Base-by-base conservation (phyloP, 2,329 filamentous ascomycete genomes). In the Fusarium coicis region DNA sequence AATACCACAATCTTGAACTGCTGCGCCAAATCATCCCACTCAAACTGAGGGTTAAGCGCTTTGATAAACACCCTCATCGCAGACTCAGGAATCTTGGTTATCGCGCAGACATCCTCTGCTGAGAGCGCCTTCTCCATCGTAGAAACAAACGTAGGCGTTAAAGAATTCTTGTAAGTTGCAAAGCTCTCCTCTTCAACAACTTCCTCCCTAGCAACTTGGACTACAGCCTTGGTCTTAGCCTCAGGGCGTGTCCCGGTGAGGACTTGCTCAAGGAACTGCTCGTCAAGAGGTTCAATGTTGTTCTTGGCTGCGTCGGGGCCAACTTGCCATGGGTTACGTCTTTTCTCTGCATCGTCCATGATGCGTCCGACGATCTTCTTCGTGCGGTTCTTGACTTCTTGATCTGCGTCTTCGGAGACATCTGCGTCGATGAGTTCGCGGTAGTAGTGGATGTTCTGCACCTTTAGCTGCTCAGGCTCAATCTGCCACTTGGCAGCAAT, bases 271-370 rank as follows among this genome's bases (percentile, higher is more conserved):
- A 69, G 39, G 2, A 69, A 69, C 5, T 11, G 30, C 21, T 69
- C 58, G 4, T 69, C 65, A 2, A 69, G 65, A 15, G 58, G 50
- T 1, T 69, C 66, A 4, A 65, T 7, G 10, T 50, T 28, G 2
- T 50, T 52, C 34, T 47, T 66, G 28, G 42, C 37, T 30, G 36
- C 10, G 3, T 57, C 34, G 7, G n/a, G 43, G 7, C 66, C 66
- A 23, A 69, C 65, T 47, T 69, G 65, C 66, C 66, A 69, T 10
- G 66, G 58, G 1, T 30, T 30, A 1, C 66, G 42, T 10, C 11
- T 10, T 26, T 47, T 69, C 40, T 69, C 66, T 1, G 66, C 66
- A 19, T 69, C 66, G 11, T 42, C 50, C 15, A 69, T n/a, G 7
- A 69, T 47, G 1, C 46, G 47, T 0, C 28, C 34, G 2, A 69